Evolutionary conservation across 164 flowering plant species (phyloP), one percentile per base, ranked within the genome.

Genomic region (Euptelea pleiosperma): DNA sequence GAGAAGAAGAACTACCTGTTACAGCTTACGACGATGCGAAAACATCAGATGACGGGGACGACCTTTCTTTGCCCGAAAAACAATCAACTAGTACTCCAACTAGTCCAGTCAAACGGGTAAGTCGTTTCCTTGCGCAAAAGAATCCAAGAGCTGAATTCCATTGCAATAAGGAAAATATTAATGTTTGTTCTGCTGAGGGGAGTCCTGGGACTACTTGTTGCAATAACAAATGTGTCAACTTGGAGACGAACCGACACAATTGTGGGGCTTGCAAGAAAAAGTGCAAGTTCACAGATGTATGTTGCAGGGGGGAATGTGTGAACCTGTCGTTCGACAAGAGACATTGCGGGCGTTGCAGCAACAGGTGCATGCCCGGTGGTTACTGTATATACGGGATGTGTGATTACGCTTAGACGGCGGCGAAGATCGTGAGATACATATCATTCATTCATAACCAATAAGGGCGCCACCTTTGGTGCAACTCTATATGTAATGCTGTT

Each of bases 291-390:
- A 70, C 76, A 0, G 54, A 85, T 18, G 2, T 51, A 3, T 87
- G 95, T 22, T 87, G 91, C 63, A 36, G 72, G 2, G 88, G 88
- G 0, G 35, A 74, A 52, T 81, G 94, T 39, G 90, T 87, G 49
- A 14, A 82, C 29, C 6, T 70, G 26, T 26, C 62, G 0, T 70
- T 43, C 16, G 83, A 84, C 49, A 75, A 79, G 73, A 72, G 80
- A 55, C 77, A 87, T 25, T 87, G 95, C 33, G 89, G 91, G 9
- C 3, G 7, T 0, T 87, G 91, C 72, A 47, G 58, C 50, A 61
- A 71, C 47, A 65, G 48, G 65, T 84, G 95, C 71, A 33, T 14
- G 45, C 18, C 8, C 0, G 79, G 77, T 1, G 67, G 31, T 2
- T 52, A 28, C 10, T 65, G 63, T 26, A 4, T 60, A 12, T 53